Conservation (phyloP, 1,284 basidiomycete genomes). For the Marasmius fiardii region DNA sequence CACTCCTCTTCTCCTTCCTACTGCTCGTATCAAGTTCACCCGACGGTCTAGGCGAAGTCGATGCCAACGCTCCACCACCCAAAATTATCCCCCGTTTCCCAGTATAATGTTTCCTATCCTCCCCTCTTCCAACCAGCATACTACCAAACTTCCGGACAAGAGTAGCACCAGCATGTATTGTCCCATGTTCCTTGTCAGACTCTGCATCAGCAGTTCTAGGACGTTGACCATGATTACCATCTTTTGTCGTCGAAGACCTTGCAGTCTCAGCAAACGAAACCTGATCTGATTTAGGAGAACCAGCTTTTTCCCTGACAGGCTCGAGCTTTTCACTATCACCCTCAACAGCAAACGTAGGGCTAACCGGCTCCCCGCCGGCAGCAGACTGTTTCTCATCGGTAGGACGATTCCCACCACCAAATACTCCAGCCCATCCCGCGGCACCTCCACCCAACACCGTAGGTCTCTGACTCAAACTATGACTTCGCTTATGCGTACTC, state of each 20-base stretch:
- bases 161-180: slow-evolving; percentile 58
- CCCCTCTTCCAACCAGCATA: slow-evolving; percentile 50
- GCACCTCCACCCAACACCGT: slow-evolving; percentile 14
- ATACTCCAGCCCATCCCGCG: slow-evolving; percentile 28
- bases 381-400: slow-evolving; percentile 36
- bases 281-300: background rate
- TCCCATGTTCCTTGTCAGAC: slow-evolving; percentile 25
- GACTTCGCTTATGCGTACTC: slow-evolving; percentile 66
- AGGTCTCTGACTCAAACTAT: slow-evolving; percentile 75
- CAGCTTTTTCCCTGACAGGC: background rate
- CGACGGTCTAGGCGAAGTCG: slow-evolving; percentile 41
- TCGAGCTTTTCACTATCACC: slow-evolving; percentile 13
- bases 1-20: slow-evolving; percentile 13
- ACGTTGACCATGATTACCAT: too few relatives aligned
- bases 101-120: slow-evolving; percentile 32
- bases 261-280: background rate
- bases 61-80: slow-evolving; percentile 30
- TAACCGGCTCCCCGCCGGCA: slow-evolving; percentile 52
- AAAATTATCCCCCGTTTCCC: slow-evolving; percentile 50
- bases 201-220: slow-evolving; percentile 17
- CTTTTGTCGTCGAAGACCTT: slow-evolving; percentile 17
- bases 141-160: slow-evolving; percentile 74
- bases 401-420: slow-evolving; percentile 41
- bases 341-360: slow-evolving; percentile 30
- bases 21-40: slow-evolving; percentile 30